Conservation (phyloP, 345 rosid species). For the Bruguiera sexangula region DNA sequence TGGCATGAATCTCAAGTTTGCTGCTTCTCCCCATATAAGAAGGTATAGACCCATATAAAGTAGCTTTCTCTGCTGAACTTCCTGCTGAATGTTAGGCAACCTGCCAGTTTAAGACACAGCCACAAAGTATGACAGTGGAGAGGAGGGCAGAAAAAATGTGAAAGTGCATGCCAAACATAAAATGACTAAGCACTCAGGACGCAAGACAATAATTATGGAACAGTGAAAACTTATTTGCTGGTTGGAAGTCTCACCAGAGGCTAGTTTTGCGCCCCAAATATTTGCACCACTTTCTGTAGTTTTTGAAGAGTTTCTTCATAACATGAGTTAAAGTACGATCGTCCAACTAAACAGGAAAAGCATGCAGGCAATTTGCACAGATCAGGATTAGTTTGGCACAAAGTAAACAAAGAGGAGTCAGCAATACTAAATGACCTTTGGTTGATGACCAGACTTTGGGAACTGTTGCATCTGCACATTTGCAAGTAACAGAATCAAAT, state of each 20-base stretch:
- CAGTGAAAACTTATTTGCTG: conserved; percentile 2
- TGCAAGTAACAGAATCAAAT: conserved; percentile 58
- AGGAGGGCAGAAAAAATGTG: background rate
- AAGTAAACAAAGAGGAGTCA: background rate
- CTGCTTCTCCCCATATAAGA: conserved; percentile 98
- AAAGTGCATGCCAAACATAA: background rate
- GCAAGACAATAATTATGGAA: background rate
- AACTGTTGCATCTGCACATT: conserved; percentile 52
- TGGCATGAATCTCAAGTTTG: conserved; percentile 95
- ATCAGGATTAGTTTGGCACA: too few relatives aligned
- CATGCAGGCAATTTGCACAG: background rate
- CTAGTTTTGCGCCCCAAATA: conserved; percentile 63
- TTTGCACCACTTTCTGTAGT: conserved; percentile 69
- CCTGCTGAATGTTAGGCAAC: conserved; percentile 93
- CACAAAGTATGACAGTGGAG: background rate
- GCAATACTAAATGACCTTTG: conserved; percentile 37
- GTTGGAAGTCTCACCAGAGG: conserved; percentile 45
- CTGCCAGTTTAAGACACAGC: conserved; percentile 31
- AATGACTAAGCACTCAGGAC: background rate
- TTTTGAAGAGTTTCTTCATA: conserved; percentile 57
- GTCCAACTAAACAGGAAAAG: conserved; percentile 41
- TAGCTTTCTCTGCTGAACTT: conserved; percentile 92
- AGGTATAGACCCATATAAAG: conserved; percentile 93
- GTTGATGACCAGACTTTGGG: conserved; percentile 50
- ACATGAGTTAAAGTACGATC: conserved; percentile 52